Base-by-base conservation (phyloP, 106 monocot genomes). In the Chionographis japonica region DNA sequence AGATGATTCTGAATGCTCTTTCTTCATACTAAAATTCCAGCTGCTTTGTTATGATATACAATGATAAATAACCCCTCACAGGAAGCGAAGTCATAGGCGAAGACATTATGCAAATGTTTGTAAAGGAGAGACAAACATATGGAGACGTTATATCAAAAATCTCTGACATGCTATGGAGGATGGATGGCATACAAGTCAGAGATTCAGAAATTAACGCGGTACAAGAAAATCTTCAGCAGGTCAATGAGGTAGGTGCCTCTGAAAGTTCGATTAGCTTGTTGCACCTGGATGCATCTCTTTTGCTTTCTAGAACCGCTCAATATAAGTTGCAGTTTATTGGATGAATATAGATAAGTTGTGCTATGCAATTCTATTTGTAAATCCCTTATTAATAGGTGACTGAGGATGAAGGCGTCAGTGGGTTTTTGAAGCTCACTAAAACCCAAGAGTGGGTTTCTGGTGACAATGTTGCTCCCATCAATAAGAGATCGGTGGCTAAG, bases 91-190 rank as follows among this genome's bases (percentile, higher is more conserved):
- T 70, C 46, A 57, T 69, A 56, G 74, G 74, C 60, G 83, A 95
- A 19, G 86, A 95, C 35, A 73, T 81, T 20, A 46, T 79, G 74
- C 76, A 68, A 40, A 70, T 73, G 10, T 95, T 95, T 71, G 9
- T 84, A 40, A 79, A 81, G 65, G 95, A 95, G 19, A 88, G 95
- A 71, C 67, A 75, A 67, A 2, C 60, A 20, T 77, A 79, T 77
- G 95, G 91, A 37, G 95, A 95, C 80, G 72, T 83, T 72, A 70
- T 95, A 58, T 77, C 91, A 37, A 91, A 80, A 77, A 67, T 69
- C 73, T 81, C 81, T 50, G 91, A 91, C 69, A 59, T 69, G 38
- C 37, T 95, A 27, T 91, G 84, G 88, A 75, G 63, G 58, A 77
- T 70, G 73, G 78, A 83, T 17, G 56, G 39, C 3, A 68, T 74